phyloP scores from a whole-genome alignment of 495 filamentous ascomycete genomes.

The Terfezia boudieri region DNA sequence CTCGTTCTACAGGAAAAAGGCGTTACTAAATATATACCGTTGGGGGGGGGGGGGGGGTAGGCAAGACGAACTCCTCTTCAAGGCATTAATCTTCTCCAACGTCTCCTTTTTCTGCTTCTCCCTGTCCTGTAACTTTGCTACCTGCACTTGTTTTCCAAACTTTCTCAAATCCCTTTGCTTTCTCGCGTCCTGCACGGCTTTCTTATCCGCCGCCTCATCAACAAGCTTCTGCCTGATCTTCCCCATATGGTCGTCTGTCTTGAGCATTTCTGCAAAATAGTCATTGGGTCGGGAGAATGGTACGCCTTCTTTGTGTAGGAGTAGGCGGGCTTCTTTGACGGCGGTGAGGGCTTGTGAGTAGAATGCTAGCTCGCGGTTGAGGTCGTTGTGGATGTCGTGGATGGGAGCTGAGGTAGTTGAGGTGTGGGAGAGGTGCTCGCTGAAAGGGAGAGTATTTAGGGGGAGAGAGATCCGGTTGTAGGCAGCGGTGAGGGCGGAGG shows the following conservation, averaged over 20 bases:
- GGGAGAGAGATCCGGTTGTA: slow-evolving; percentile 55
- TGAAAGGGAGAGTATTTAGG: slow-evolving; percentile 32
- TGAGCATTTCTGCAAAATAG: slow-evolving; percentile 98
- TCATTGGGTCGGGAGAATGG: slow-evolving; percentile 74
- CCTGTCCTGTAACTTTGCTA: slow-evolving; percentile 83
- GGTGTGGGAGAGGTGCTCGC: slow-evolving; percentile 34
- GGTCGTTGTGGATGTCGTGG: slow-evolving; percentile 28
- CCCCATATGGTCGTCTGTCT: slow-evolving; percentile 95
- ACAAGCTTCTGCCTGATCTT: slow-evolving; percentile 82
- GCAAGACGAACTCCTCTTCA: slow-evolving; percentile 66
- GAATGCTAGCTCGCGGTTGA: slow-evolving; percentile 63
- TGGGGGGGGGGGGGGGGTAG: background rate
- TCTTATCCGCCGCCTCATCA: slow-evolving; percentile 77
- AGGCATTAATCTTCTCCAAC: slow-evolving; percentile 71
- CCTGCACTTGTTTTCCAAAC: slow-evolving; percentile 96
- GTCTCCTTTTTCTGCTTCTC: slow-evolving; percentile 75
- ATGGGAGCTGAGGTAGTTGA: slow-evolving; percentile 25
- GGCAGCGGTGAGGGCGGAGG: slow-evolving; percentile 51
- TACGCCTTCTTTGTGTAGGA: slow-evolving; percentile 47
- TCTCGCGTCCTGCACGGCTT: slow-evolving; percentile 74
- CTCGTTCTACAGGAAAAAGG: slow-evolving; percentile 41
- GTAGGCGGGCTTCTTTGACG: slow-evolving; percentile 41
- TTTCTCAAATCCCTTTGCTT: slow-evolving; percentile 92
- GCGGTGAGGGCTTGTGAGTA: slow-evolving; percentile 75
- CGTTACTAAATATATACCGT: slow-evolving; percentile 12